Base-by-base conservation (phyloP, 768 basidiomycete genomes). In the Tulasnella sp. region DNA sequence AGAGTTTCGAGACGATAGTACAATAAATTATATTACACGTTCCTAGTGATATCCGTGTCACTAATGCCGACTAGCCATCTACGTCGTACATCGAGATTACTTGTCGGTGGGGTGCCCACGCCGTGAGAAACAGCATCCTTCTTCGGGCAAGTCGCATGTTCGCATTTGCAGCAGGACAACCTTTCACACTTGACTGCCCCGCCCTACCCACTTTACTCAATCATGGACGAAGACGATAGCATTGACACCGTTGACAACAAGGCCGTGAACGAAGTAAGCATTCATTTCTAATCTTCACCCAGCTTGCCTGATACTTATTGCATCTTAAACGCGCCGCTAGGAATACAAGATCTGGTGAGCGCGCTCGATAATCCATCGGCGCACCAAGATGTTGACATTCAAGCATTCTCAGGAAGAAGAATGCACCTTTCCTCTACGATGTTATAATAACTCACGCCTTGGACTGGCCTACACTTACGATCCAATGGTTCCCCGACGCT, bases 401-500 rank as follows among this genome's bases (percentile, higher is more conserved):
- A 48, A 74, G 44, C 27, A 73, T 80, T 62, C 74, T 74, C 84
- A 96, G 94, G 94, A 96, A 96, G 89, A 96, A 96, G 87, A 97
- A 97, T 86, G 95, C 97, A 76, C 97, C 97, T 18, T 99, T 97
- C 86, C 90, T 99, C 19, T 99, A 99, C 85, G 98, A 99, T 85
- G 89, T 97, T 34, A 95, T 99, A 82, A 93, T 99, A 83, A 98
- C 97, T 1, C 97, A 99, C 84, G 97, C 97, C 42, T 89, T 99
- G 74, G 96, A 98, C 86, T 99, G 98, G 98, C 98, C 98, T 27
- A 95, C 93, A 83, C 85, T 99, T 83, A 99, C 98, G 6, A 96
- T 95, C 85, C 98, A 99, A 86, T 99, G 98, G 98, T 94, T 99
- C 85, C 98, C 98, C 0, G 98, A 99, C 88, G 93, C 92, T 85